Evolutionary conservation across 306 rosid genomes (phyloP).

Genomic region (Trichosanthes truncata): DNA sequence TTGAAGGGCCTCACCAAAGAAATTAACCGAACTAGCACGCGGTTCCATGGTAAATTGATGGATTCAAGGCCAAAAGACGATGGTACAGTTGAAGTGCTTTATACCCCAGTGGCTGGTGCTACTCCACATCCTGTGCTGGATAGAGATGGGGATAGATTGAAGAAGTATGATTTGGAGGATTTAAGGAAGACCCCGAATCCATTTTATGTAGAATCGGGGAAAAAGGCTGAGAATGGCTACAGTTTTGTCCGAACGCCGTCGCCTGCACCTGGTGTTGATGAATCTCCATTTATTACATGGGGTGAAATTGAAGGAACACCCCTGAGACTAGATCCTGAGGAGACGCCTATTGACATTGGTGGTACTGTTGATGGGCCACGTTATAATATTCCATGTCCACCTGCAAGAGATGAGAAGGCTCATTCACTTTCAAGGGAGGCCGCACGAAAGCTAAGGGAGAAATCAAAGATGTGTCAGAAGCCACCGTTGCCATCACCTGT

Average conservation of each 20-base stretch:
- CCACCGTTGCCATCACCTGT: conserved; percentile 83
- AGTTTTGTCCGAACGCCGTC: conserved; percentile 84
- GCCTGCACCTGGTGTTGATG: conserved; percentile 87
- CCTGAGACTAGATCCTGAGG: conserved; percentile 81
- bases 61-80: conserved; percentile 76
- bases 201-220: conserved; percentile 65
- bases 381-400: conserved; percentile 61
- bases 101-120: conserved; percentile 67
- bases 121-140: conserved; percentile 52
- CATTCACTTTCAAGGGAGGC: conserved; percentile 90
- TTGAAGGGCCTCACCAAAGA: conserved; percentile 75
- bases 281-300: conserved; percentile 90
- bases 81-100: conserved; percentile 61
- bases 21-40: conserved; percentile 46
- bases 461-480: conserved; percentile 73
- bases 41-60: conserved; percentile 71
- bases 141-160: conserved; percentile 59
- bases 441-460: conserved; percentile 72
- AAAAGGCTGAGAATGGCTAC: conserved; percentile 79
- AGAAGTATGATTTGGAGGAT: conserved; percentile 95
- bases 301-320: conserved; percentile 97
- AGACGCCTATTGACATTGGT: conserved; percentile 70
- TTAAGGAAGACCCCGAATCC: conserved; percentile 86
- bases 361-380: conserved; percentile 88
- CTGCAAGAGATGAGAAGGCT: conserved; percentile 79